phyloP scores from a whole-genome alignment of 2,329 filamentous ascomycete species.

The Phoma sp. region DNA sequence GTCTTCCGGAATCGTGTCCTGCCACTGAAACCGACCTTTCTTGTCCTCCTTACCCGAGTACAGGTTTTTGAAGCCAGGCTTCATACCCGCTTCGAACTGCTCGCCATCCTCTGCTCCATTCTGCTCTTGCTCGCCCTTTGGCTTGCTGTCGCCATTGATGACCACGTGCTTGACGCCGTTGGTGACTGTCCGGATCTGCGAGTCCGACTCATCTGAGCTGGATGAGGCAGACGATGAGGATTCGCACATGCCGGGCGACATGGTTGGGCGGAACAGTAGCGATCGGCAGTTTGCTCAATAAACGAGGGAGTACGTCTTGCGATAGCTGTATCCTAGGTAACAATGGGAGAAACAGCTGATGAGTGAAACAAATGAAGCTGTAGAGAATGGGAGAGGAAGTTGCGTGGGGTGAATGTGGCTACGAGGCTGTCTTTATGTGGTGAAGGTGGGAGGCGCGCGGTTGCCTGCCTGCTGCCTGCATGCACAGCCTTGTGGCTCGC shows the following conservation, averaged over 20 bases:
- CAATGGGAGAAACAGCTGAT: background rate
- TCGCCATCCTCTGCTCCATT: conserved; percentile 3
- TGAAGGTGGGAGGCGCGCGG: conserved; percentile 3
- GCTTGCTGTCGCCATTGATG: conserved; percentile 18
- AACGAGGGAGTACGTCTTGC: background rate
- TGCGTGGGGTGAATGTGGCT: background rate
- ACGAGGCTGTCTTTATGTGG: conserved; percentile 9
- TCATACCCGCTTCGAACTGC: conserved; percentile 7
- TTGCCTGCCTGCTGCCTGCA: conserved; percentile 18
- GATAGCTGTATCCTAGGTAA: background rate
- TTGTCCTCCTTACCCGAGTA: conserved; percentile 35
- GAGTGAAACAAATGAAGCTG: background rate
- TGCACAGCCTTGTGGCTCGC: conserved; percentile 6
- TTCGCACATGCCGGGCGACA: conserved; percentile 1
- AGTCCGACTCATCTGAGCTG: conserved; percentile 10
- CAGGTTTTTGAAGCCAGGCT: conserved; percentile 23
- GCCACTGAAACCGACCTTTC: conserved; percentile 37
- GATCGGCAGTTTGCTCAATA: background rate
- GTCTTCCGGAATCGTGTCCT: conserved; percentile 33
- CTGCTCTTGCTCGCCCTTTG: background rate
- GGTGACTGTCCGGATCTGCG: conserved; percentile 2
- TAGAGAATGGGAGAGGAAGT: background rate
- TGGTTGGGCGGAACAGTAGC: background rate
- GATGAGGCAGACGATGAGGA: background rate
- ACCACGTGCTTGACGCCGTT: conserved; percentile 22